Percentiles rank a stretch among this genome's conserved stretches.
These are phyloP conservation scores for Verticillium nubilum DNA, from an alignment of 2,329 filamentous ascomycete genomes.

Conservation along the genomic window DNA sequence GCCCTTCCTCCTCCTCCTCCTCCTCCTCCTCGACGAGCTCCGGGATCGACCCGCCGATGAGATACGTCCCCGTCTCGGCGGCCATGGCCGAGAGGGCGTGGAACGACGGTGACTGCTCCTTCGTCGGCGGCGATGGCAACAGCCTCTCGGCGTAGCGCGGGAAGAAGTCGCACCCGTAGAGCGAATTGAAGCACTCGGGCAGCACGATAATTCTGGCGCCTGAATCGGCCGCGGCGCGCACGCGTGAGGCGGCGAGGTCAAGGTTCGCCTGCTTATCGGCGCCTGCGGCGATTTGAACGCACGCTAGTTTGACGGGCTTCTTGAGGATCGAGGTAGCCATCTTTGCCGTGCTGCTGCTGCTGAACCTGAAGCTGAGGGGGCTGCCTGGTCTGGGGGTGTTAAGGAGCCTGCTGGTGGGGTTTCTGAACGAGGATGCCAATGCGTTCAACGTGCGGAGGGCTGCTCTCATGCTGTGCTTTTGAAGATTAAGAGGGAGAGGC, in stretches of 20 bases:
- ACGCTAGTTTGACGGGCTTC: slow-evolving; percentile 71
- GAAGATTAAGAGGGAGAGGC: background rate
- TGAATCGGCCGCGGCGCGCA: slow-evolving; percentile 68
- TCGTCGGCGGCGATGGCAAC: slow-evolving; percentile 65
- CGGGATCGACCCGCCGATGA: slow-evolving; percentile 89
- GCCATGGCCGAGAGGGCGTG: slow-evolving; percentile 79
- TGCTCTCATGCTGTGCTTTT: background rate
- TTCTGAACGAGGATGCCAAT: background rate
- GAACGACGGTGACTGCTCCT: slow-evolving; percentile 72
- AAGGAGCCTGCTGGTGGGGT: background rate
- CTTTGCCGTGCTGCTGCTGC: background rate
- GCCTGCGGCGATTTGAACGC: slow-evolving; percentile 76
- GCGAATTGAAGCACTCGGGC: slow-evolving; percentile 98
- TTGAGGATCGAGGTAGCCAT: slow-evolving; percentile 50
- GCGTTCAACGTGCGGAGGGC: background rate
- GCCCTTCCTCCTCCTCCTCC: slow-evolving; percentile 27
- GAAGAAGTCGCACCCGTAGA: slow-evolving; percentile 89
- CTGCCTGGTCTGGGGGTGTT: background rate
- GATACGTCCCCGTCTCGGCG: slow-evolving; percentile 69
- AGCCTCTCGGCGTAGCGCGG: slow-evolving; percentile 87
- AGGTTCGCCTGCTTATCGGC: slow-evolving; percentile 85
- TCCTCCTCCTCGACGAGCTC: slow-evolving; percentile 52
- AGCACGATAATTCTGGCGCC: slow-evolving; percentile 87
- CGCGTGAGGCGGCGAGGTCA: slow-evolving; percentile 70
- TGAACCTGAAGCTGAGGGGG: background rate